These are phyloP conservation scores for Fusarium algeriense DNA, from an alignment of 2,329 filamentous ascomycete species.

Conservation along the genomic window DNA sequence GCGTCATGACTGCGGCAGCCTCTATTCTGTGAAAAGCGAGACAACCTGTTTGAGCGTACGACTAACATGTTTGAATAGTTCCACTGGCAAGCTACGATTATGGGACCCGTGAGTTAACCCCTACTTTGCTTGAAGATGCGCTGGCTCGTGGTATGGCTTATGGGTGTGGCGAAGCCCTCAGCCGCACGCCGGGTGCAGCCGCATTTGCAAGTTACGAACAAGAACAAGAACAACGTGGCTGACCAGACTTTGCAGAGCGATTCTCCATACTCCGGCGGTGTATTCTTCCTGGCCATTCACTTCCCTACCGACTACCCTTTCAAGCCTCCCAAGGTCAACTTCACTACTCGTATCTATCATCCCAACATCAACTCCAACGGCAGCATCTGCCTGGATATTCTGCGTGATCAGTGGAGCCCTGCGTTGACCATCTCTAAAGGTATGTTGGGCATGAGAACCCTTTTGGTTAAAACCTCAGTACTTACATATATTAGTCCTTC, in stretches of 20 bases:
- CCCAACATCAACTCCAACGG: conserved; percentile 99
- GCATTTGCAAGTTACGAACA: conserved; percentile 16
- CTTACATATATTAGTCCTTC: conserved; percentile 74
- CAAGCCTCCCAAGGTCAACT: conserved; percentile 99
- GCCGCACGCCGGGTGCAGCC: conserved; percentile 26
- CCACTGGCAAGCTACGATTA: conserved; percentile 99
- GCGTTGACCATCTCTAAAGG: conserved; percentile 99
- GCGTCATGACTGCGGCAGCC: conserved; percentile 26
- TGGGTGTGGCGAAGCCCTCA: conserved; percentile 34
- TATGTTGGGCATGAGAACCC: conserved; percentile 56
- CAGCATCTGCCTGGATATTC: conserved; percentile 98
- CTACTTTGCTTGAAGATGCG: conserved; percentile 4
- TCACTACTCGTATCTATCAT: conserved; percentile 99
- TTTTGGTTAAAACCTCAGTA: conserved; percentile 9
- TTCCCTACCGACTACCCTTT: conserved; percentile 99
- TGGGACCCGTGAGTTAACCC: conserved; percentile 86
- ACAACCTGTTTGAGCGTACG: conserved; percentile 8
- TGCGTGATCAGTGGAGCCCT: conserved; percentile 99
- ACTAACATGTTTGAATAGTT: conserved; percentile 71
- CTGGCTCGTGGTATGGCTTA: conserved; percentile 15
- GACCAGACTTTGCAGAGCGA: conserved; percentile 73
- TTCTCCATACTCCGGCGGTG: conserved; percentile 96
- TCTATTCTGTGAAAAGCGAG: not conserved
- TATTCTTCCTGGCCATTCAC: conserved; percentile 99
- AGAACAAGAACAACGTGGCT: conserved; percentile 44